Evolutionary conservation across 1,284 basidiomycete genomes (phyloP).

Genomic region (Moniliophthora roreri): DNA sequence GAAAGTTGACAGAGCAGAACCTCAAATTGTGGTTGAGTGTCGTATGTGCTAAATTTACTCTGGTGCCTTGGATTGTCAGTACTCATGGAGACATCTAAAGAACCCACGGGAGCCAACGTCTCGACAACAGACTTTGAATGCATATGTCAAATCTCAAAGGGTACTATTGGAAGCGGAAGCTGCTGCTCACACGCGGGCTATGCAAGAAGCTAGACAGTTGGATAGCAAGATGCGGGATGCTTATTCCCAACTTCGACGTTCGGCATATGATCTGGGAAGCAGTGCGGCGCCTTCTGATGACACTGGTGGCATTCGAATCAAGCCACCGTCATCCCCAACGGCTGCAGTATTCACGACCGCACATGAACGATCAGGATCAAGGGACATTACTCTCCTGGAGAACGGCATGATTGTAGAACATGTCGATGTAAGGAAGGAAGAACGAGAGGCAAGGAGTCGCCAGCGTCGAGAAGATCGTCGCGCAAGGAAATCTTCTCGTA

Average conservation of each 20-base stretch:
- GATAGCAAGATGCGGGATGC: slow-evolving; percentile 76
- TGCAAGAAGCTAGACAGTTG: slow-evolving; percentile 72
- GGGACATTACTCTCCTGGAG: slow-evolving; percentile 78
- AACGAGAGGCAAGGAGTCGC: slow-evolving; percentile 67
- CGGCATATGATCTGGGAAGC: slow-evolving; percentile 65
- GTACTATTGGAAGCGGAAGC: slow-evolving; percentile 74
- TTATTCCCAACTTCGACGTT: slow-evolving; percentile 74
- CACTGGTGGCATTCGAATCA: slow-evolving; percentile 63
- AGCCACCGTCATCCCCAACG: slow-evolving; percentile 50
- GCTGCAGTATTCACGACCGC: slow-evolving; percentile 30
- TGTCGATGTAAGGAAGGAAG: slow-evolving; percentile 79
- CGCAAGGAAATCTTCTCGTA: slow-evolving; percentile 68
- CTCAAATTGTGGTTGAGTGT: slow-evolving; percentile 87
- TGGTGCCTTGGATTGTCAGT: not conserved
- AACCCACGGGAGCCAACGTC: slow-evolving; percentile 80
- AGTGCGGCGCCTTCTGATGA: slow-evolving; percentile 51
- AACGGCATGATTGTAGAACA: slow-evolving; percentile 87
- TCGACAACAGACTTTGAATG: slow-evolving; percentile 68
- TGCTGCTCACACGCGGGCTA: slow-evolving; percentile 68
- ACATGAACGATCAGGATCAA: slow-evolving; percentile 52
- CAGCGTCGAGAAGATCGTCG: slow-evolving; percentile 69
- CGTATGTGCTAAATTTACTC: slow-evolving; percentile 43
- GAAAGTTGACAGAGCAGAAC: slow-evolving; percentile 74
- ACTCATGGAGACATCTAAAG: slow-evolving; percentile 34
- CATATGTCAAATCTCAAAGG: slow-evolving; percentile 72